Percentiles rank a stretch among this genome's conserved stretches.
phyloP scores from a whole-genome alignment of 73 alveolate genomes.

The Halteria grandinella region DNA sequence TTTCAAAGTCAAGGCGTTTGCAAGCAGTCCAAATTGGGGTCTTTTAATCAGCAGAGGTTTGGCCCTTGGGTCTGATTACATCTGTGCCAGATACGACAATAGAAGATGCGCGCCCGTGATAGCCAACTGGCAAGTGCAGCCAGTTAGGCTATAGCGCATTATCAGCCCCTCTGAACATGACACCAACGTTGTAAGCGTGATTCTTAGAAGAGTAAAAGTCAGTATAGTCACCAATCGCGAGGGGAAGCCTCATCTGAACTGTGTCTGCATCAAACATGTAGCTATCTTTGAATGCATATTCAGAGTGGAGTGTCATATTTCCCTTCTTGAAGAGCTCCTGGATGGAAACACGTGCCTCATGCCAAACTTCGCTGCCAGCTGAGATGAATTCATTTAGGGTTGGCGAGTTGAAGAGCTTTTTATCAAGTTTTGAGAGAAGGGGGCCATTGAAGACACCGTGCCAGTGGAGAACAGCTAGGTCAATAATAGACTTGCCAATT shows the following conservation, averaged over 20 bases:
- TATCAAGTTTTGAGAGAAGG: no score
- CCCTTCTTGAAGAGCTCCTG: slow-evolving; percentile 26
- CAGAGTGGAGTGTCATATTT: background rate
- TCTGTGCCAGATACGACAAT: slow-evolving; percentile 77
- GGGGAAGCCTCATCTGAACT: slow-evolving; percentile 79
- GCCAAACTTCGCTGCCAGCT: slow-evolving; percentile 48
- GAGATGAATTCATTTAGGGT: slow-evolving; percentile 63
- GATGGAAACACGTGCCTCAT: slow-evolving; percentile 42
- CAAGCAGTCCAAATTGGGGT: slow-evolving; percentile 80
- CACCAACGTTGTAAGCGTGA: slow-evolving; percentile 92
- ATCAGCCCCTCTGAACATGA: slow-evolving; percentile 73
- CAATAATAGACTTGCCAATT: slow-evolving; percentile 71
- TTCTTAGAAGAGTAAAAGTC: slow-evolving; percentile 90
- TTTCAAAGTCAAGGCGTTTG: slow-evolving; percentile 87
- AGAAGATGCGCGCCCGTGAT: slow-evolving; percentile 94
- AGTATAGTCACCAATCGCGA: slow-evolving; percentile 91
- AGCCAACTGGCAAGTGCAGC: slow-evolving; percentile 93
- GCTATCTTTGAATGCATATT: background rate
- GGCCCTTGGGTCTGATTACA: slow-evolving; percentile 81
- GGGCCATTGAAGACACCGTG: no score
- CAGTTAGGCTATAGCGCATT: slow-evolving; percentile 93
- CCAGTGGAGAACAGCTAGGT: slow-evolving; percentile 61
- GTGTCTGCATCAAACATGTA: slow-evolving; percentile 25
- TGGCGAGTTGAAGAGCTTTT: slow-evolving; percentile 28
- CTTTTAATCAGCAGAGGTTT: slow-evolving; percentile 70